phyloP scores from a whole-genome alignment of 805 yeast species.

The Maudiozyma turicensis region DNA sequence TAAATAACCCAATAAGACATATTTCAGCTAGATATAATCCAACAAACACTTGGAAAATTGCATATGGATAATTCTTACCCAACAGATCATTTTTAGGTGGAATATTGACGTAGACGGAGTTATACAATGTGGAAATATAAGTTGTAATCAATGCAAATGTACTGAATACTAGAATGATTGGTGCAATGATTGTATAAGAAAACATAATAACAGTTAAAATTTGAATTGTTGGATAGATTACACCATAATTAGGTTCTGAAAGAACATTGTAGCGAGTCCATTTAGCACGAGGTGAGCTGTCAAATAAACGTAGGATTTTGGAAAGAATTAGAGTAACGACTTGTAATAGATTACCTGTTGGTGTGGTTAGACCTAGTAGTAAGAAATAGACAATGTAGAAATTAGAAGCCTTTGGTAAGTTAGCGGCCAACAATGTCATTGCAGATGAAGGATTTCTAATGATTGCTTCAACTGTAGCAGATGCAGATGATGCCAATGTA shows the following conservation, averaged over 20 bases:
- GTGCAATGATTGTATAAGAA: constrained; percentile 71
- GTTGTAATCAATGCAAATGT: constrained; percentile 45
- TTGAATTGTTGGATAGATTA: constrained; percentile 68
- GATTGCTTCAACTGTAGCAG: constrained; percentile 64
- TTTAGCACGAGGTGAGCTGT: constrained; percentile 83
- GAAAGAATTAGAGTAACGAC: constrained; percentile 63
- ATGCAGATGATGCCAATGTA: constrained; percentile 73
- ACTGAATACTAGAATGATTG: constrained; percentile 61
- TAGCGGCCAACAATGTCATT: constrained; percentile 61
- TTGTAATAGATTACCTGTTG: constrained; percentile 72
- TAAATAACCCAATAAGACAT: constrained; percentile 60
- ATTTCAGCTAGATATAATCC: constrained; percentile 64
- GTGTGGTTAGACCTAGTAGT: constrained; percentile 68
- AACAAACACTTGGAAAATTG: constrained; percentile 61
- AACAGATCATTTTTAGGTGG: constrained; percentile 48
- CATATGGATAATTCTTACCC: constrained; percentile 66
- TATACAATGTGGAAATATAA: constrained; percentile 55
- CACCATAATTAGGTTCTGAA: constrained; percentile 69
- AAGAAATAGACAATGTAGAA: constrained; percentile 79
- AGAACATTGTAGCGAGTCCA: constrained; percentile 69
- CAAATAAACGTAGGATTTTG: constrained; percentile 54
- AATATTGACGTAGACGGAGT: constrained; percentile 51
- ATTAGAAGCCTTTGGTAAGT: constrained; percentile 84
- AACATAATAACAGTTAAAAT: constrained; percentile 63
- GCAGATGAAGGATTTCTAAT: constrained; percentile 57